Base-by-base conservation (phyloP, 768 basidiomycete genomes). In the Lentinula guzmanii region DNA sequence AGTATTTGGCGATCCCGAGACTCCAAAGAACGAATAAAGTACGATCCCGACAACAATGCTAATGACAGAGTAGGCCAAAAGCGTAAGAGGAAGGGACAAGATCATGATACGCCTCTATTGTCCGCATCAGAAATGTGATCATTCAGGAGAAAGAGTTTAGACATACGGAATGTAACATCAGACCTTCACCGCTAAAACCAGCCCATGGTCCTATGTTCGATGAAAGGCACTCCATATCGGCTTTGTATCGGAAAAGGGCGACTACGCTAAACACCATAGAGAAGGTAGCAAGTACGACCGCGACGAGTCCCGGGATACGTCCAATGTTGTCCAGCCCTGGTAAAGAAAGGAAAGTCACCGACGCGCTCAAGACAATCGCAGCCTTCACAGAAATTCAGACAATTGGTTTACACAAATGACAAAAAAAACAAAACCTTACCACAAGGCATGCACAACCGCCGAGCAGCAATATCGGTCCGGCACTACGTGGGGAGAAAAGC, bases 271-370 rank as follows among this genome's bases (percentile, higher is more conserved):
- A 81, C 39, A 82, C 76, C 79, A 93, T 86, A 65, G 87, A 85
- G 63, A 85, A 79, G 0, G 85, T 79, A 7, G 91, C 86, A 69
- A 87, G 86, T 62, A 87, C 73, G 56, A 89, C 82, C 35, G 89
- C 84, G 13, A 90, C 76, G 65, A 93, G 79, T 35, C 84, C 86
- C 24, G 85, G 82, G 52, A 86, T 76, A 60, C 90, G 82, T 60
- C 86, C 75, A 63, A 86, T 64, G 62, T 76, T 80, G 70, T 87
- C 86, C 71, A 93, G 65, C 42, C 86, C 88, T 66, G 91, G 90
- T 58, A 93, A 79, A 55, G 89, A 83, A 69, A 93, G 81, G 74
- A 92, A 86, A 31, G 90, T 91, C 61, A 91, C 87, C 43, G 90
- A 89, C 35, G 90, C 87, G 65, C 91, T 91, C 61, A 93, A 76